phyloP scores from a whole-genome alignment of 2,329 filamentous ascomycete species.

The Orbilia ellipsospora region DNA sequence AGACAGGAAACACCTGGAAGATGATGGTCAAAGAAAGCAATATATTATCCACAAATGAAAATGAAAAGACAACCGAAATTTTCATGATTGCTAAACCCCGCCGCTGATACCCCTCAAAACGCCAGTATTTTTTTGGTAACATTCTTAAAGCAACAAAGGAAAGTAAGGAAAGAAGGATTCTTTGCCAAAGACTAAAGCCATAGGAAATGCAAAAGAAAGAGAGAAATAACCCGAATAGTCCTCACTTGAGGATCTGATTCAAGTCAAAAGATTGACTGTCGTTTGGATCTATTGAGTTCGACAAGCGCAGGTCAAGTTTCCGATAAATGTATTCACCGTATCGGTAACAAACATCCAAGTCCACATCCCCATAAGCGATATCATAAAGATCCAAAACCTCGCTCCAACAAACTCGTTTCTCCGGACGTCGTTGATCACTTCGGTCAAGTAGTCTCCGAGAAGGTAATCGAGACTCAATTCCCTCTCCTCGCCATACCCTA shows the following conservation, averaged over 20 bases:
- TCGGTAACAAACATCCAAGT: conserved; percentile 52
- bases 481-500: background rate
- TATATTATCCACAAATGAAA: conserved; percentile 4
- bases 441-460: conserved; percentile 50
- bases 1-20: background rate
- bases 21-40: background rate
- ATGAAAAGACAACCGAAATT: background rate
- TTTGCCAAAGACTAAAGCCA: background rate
- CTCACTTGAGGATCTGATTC: background rate
- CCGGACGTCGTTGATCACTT: conserved; percentile 50
- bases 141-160: background rate
- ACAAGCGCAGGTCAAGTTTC: conserved; percentile 39
- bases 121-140: conserved; percentile 5
- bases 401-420: conserved; percentile 50
- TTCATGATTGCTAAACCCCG: background rate
- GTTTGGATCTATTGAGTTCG: background rate
- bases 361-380: conserved; percentile 52
- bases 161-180: background rate
- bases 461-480: conserved; percentile 54
- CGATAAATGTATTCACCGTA: conserved; percentile 40
- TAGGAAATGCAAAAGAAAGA: background rate
- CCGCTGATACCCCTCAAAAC: conserved; percentile 9
- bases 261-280: no score
- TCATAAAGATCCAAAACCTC: conserved; percentile 52
- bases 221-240: background rate